These are phyloP conservation scores for Penicillium subrubescens DNA, from an alignment of 495 filamentous ascomycete genomes.

Conservation along the genomic window DNA sequence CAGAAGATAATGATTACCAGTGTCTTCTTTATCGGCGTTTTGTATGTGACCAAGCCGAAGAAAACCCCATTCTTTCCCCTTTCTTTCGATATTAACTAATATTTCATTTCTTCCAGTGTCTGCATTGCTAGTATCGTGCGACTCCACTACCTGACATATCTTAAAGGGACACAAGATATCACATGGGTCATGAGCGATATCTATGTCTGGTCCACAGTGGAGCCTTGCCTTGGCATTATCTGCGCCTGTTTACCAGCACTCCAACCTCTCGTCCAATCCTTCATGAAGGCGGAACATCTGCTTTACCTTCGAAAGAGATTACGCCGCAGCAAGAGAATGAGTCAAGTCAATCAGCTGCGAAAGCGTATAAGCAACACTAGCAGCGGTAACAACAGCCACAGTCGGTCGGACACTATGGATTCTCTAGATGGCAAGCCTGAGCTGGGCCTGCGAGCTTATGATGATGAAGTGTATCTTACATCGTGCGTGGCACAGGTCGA, in stretches of 20 bases:
- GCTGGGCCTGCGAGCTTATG: neutral
- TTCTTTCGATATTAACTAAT: constrained; percentile 2
- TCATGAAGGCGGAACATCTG: constrained; percentile 15
- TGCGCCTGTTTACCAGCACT: constrained; percentile 39
- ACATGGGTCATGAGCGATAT: constrained; percentile 41
- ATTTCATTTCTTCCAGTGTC: constrained; percentile 13
- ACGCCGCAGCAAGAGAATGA: neutral
- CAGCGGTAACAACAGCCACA: neutral
- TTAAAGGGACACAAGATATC: constrained; percentile 31
- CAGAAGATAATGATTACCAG: constrained; percentile 50
- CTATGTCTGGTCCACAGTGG: constrained; percentile 50
- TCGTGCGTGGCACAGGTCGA: neutral
- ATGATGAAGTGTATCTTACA: constrained; percentile 12
- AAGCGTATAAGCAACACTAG: neutral
- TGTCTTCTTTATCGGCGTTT: constrained; percentile 52
- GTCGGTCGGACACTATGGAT: neutral
- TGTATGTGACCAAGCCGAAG: constrained; percentile 14
- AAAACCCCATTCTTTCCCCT: no score
- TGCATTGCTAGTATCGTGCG: constrained; percentile 26
- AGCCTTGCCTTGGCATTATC: constrained; percentile 45
- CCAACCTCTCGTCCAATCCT: constrained; percentile 22
- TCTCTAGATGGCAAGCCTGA: constrained; percentile 5
- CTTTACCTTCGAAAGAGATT: neutral
- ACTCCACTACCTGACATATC: constrained; percentile 31
- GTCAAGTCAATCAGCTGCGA: neutral